Base-by-base conservation (phyloP, 164 flowering plant species). In the Stephania japonica region DNA sequence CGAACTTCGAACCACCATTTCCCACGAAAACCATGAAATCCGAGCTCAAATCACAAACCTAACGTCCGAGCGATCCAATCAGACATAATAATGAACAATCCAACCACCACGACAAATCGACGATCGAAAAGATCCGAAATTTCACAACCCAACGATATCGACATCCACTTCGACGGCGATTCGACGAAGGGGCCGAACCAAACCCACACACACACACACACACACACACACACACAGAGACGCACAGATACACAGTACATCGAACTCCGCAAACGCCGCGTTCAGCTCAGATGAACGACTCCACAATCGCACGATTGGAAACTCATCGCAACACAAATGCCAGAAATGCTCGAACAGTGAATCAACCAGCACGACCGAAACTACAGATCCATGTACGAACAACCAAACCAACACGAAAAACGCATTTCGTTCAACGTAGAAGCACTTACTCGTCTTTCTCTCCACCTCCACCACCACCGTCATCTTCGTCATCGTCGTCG, bases 361-460 rank as follows among this genome's bases (percentile, higher is more conserved):
- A 63, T 63, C 32, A 63, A 23, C 32, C 66, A 63, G 14, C 62
- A 56, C 18, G 16, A 19, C 19, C n/a, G 66, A 63, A 63, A 63
- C 14, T 32, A 47, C 16, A 23, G 27, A 63, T 63, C 66, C 66
- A 63, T 24, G 21, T 61, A 47, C 16, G 16, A 47, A 9, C 53
- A 47, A 47, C 12, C 53, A 47, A 12, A 47, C 18, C 62, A 56
- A 21, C 7, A 19, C 18, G 62, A 16, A 56, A 56, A 56, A 19
- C 18, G 19, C 62, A 56, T n/a, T 53, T 1, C 18, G 19, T 6
- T 7, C 21, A 56, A 23, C 66, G 66, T 14, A 63, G 14, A 9
- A 63, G 66, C 67, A 80, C 88, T 63, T 76, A 87, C 90, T 84
- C 87, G 72, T 81, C 80, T 41, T 84, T 77, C 38, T 4, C 38